Base-by-base conservation (phyloP, 2,329 filamentous ascomycete genomes). In the Diaporthe longicolla region DNA sequence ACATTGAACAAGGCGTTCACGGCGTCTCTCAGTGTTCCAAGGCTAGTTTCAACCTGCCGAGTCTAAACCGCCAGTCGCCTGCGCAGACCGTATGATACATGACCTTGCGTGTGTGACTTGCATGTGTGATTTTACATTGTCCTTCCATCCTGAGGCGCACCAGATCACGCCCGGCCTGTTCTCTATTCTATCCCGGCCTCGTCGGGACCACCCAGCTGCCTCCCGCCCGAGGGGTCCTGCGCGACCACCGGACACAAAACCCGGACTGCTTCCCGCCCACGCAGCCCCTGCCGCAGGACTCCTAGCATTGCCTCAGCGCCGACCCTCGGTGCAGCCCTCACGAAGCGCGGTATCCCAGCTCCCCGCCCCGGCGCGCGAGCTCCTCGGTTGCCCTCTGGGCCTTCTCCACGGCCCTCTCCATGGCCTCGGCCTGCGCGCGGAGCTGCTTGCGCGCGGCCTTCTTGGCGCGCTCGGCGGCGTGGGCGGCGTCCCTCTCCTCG, bases 401-500 rank as follows among this genome's bases (percentile, higher is more conserved):
- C 52, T 72, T 63, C 15, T 48, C 73, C 13, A 69, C 61, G 40
- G 26, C 74, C 55, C 17, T 76, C 54, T 80, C 79, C 37, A 74
- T 45, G 19, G 75, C 70, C 70, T 45, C 11, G 11, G 75, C 70
- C 48, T 45, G 11, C 21, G 74, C 76, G 59, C 79, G 76, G 10
- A 81, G 80, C n/a, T 84, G 82, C 75, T 85, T 84, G 70, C 90
- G 85, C 77, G 89, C 86, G 54, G 89, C 85, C 82, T 94, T 94
- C 48, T 84, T 85, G 43, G 85, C 83, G 72, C 88, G 88, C 81
- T 90, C 88, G 40, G 84, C 83, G 65, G 91, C 87, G 73, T 89
- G 87, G 69, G 86, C 84, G 17, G 81, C 86, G 78, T 90, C 86
- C 57, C 90, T 85, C 82, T 95, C 90, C 69, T 91, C 90, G 59